These are phyloP conservation scores for Gastrolobium bilobum DNA, from an alignment of 306 rosid genomes.

Conservation along the genomic window DNA sequence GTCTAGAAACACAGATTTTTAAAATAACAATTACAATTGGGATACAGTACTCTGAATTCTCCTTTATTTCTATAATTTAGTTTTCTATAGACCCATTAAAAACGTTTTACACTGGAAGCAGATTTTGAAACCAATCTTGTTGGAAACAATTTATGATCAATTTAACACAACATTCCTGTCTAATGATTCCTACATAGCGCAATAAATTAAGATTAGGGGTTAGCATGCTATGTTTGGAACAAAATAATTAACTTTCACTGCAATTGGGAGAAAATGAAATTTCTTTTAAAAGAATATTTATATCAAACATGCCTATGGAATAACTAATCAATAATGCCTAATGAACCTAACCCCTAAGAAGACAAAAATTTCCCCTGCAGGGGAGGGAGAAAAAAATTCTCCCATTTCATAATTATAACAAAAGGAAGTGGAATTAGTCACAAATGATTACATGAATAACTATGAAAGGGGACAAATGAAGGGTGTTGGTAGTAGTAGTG, in stretches of 20 bases:
- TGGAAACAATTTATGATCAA: constrained; percentile 21
- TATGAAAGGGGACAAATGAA: constrained; percentile 24
- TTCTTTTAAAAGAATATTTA: constrained; percentile 11
- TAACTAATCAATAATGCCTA: constrained; percentile 3
- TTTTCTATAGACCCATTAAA: not conserved
- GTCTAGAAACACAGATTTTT: constrained; percentile 59
- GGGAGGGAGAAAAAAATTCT: not conserved
- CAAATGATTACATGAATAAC: constrained; percentile 21
- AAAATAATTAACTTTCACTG: constrained; percentile 1
- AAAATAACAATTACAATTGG: constrained; percentile 39
- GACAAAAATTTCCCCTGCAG: not conserved
- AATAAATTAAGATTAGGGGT: constrained; percentile 13
- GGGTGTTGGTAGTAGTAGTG: constrained; percentile 8
- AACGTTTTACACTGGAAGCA: constrained; percentile 17
- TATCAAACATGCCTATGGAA: constrained; percentile 32
- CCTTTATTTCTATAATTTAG: constrained; percentile 8
- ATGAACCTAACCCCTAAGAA: constrained; percentile 6
- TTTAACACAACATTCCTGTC: constrained; percentile 30
- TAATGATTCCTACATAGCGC: constrained; percentile 32
- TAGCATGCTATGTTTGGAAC: constrained; percentile 1
- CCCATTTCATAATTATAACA: constrained; percentile 24
- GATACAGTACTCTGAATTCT: constrained; percentile 37
- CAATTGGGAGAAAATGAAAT: constrained; percentile 31
- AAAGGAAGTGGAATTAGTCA: constrained; percentile 26
- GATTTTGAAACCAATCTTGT: constrained; percentile 19